Evolutionary conservation across 2,329 filamentous ascomycete species (phyloP).

Genomic region (Zopfia rhizophila): DNA sequence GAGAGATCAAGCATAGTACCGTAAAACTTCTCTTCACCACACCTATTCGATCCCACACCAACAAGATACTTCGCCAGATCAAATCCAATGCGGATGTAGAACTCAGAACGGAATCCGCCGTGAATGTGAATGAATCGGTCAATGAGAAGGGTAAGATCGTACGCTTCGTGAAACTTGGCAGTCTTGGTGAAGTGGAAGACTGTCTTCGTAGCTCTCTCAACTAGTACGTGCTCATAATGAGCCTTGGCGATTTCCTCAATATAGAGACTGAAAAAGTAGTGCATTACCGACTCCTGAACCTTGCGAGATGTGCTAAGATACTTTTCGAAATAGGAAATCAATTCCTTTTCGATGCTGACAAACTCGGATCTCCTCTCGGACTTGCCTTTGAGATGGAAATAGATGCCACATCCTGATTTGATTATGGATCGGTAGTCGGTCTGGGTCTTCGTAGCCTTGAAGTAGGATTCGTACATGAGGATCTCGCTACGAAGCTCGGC

Average conservation of each 20-base stretch:
- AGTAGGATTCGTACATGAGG: constrained; percentile 40
- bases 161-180: constrained; percentile 35
- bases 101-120: constrained; percentile 35
- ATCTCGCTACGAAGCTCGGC: constrained; percentile 53
- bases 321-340: constrained; percentile 32
- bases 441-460: constrained; percentile 41
- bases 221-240: constrained; percentile 27
- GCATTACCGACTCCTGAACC: constrained; percentile 22
- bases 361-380: constrained; percentile 25
- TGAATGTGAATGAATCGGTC: constrained; percentile 36
- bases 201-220: constrained; percentile 23
- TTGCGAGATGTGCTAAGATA: constrained; percentile 28
- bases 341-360: constrained; percentile 30
- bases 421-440: constrained; percentile 45
- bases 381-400: constrained; percentile 34
- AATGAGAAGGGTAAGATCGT: constrained; percentile 34
- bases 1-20: constrained; percentile 51
- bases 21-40: constrained; percentile 41
- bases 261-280: constrained; percentile 34
- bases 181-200: constrained; percentile 32
- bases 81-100: constrained; percentile 46
- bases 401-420: constrained; percentile 33
- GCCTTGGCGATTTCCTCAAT: constrained; percentile 28
- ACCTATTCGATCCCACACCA: constrained; percentile 34
- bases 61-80: constrained; percentile 38